Evolutionary conservation across 1,139 yeast species (phyloP).

Genomic region (Scheffersomyces illinoinensis): DNA sequence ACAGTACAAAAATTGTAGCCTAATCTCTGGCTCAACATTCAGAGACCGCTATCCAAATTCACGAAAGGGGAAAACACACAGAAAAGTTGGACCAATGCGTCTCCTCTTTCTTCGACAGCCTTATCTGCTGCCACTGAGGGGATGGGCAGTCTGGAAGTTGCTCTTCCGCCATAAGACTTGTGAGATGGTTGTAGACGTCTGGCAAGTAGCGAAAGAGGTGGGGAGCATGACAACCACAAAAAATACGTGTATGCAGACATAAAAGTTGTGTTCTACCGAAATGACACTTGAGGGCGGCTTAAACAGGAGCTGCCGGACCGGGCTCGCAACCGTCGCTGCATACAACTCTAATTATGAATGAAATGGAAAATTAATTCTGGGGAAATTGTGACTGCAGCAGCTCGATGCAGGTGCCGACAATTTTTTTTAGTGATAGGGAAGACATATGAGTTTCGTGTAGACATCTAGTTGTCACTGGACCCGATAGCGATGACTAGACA

Average conservation of each 20-base stretch:
- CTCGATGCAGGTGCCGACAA: background rate
- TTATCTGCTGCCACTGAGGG: background rate
- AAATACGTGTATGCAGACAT: background rate
- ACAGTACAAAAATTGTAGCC: background rate
- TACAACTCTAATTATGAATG: background rate
- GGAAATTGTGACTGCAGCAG: background rate
- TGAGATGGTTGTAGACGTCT: background rate
- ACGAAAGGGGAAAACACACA: background rate
- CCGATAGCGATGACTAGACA: background rate
- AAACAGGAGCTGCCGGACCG: background rate
- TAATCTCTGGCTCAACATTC: background rate
- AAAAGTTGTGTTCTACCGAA: background rate
- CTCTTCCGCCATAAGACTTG: background rate
- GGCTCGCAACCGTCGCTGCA: background rate
- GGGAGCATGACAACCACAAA: background rate
- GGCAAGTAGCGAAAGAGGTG: background rate
- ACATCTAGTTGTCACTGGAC: background rate
- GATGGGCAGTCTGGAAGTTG: background rate
- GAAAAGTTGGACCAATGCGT: background rate
- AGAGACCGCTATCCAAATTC: background rate
- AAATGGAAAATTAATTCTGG: background rate
- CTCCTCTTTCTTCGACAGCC: background rate
- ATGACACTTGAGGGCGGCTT: background rate
- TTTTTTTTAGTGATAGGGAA: background rate
- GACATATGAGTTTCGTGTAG: background rate